A percentile compares a stretch with the other conserved stretches of the same genome.
phyloP scores from a whole-genome alignment of 2,329 filamentous ascomycete species.

The Trichophyton benhamiae region DNA sequence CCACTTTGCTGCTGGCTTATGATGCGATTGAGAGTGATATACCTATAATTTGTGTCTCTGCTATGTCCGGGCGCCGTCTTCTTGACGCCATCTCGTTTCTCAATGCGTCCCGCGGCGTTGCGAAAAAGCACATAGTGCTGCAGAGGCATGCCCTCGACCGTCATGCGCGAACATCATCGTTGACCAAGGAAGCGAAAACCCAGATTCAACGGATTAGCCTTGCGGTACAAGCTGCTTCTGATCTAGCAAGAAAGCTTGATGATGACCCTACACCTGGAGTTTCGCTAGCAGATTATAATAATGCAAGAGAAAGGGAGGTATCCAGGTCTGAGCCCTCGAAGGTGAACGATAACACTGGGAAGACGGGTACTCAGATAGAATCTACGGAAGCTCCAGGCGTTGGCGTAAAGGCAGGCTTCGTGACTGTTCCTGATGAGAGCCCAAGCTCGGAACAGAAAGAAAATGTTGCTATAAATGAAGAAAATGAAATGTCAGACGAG shows the following conservation, averaged over 20 bases:
- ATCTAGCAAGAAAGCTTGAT: conserved; percentile 46
- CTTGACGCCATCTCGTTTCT: conserved; percentile 59
- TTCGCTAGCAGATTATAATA: background rate
- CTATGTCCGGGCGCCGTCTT: conserved; percentile 49
- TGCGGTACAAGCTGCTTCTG: conserved; percentile 48
- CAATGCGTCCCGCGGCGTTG: conserved; percentile 57
- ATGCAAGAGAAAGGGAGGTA: background rate
- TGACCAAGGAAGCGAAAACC: conserved; percentile 49
- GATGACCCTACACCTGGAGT: conserved; percentile 26
- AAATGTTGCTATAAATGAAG: conserved; percentile 17
- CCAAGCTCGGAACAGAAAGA: background rate
- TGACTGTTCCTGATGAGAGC: background rate
- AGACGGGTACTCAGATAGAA: background rate
- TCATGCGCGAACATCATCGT: conserved; percentile 51
- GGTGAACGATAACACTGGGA: background rate
- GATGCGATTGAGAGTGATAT: background rate
- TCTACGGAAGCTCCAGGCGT: background rate
- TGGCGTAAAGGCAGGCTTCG: background rate
- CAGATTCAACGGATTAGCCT: conserved; percentile 51
- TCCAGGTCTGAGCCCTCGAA: background rate
- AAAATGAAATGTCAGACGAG: conserved; percentile 43
- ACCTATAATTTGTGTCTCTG: conserved; percentile 2
- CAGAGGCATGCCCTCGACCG: conserved; percentile 50
- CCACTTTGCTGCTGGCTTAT: background rate
- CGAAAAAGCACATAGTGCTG: conserved; percentile 48